Evolutionary conservation across 768 basidiomycete species (phyloP).

Genomic region (Trichaptum fuscoviolaceum): DNA sequence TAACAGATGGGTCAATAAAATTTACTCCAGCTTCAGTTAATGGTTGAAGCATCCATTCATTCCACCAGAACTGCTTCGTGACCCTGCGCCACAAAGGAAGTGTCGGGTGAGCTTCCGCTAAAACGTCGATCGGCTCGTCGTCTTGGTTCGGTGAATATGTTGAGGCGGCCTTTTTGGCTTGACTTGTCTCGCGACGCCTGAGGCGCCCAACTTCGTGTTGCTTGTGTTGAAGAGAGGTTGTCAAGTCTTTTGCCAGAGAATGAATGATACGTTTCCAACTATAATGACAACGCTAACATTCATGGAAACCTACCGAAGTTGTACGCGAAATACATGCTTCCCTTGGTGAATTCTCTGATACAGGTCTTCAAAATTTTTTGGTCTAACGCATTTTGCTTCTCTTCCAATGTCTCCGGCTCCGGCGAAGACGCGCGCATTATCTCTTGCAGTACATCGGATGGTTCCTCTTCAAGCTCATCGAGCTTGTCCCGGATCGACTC

Average conservation of each 20-base stretch:
- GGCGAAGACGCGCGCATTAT: slow-evolving; percentile 60
- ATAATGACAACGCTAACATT: background rate
- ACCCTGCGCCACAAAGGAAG: slow-evolving; percentile 90
- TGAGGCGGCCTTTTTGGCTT: slow-evolving; percentile 22
- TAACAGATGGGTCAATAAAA: slow-evolving; percentile 8
- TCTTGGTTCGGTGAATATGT: slow-evolving; percentile 20
- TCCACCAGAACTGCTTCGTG: slow-evolving; percentile 95
- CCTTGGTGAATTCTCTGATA: slow-evolving; percentile 70
- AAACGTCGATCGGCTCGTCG: slow-evolving; percentile 39
- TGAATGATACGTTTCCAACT: background rate
- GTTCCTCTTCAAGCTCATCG: slow-evolving; percentile 31
- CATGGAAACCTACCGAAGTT: slow-evolving; percentile 58
- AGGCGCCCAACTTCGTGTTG: slow-evolving; percentile 57
- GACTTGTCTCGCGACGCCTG: slow-evolving; percentile 53
- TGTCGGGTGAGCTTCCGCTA: slow-evolving; percentile 68
- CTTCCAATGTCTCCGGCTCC: slow-evolving; percentile 55
- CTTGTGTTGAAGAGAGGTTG: slow-evolving; percentile 78
- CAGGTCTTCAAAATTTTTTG: slow-evolving; percentile 78
- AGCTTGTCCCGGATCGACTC: slow-evolving; percentile 25
- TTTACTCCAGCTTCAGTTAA: slow-evolving; percentile 84
- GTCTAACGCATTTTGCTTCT: slow-evolving; percentile 72
- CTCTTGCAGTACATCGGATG: slow-evolving; percentile 47
- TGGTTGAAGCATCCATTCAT: slow-evolving; percentile 79
- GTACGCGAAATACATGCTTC: slow-evolving; percentile 88
- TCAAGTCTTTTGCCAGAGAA: slow-evolving; percentile 50